phyloP scores from a whole-genome alignment of 768 basidiomycete genomes.

The Suillus variegatus region DNA sequence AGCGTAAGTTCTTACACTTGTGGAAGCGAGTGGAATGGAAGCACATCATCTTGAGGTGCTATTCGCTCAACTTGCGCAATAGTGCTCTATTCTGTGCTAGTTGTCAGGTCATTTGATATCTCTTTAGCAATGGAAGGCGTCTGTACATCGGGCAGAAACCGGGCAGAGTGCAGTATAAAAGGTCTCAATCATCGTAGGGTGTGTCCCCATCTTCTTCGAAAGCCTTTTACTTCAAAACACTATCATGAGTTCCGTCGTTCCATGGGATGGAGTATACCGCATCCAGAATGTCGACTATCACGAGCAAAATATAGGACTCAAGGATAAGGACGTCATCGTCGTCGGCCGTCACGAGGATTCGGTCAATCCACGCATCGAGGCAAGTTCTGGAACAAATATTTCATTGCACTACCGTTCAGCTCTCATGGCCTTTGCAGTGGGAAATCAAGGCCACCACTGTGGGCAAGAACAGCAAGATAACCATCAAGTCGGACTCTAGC shows the following conservation, averaged over 20 bases:
- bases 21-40: not conserved
- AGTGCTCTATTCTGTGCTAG: not conserved
- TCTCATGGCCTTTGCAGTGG: not conserved
- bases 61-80: not conserved
- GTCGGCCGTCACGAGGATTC: not conserved
- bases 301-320: not conserved
- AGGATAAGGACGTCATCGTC: fast-evolving
- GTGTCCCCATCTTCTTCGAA: not conserved
- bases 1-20: not conserved
- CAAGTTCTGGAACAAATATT: not conserved
- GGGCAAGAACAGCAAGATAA: not conserved
- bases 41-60: not conserved
- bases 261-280: not conserved
- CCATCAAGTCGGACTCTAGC: not conserved
- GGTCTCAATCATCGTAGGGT: not conserved
- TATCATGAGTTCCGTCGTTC: not conserved
- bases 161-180: not conserved
- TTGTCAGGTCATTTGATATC: not conserved
- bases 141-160: too few species aligned
- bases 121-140: not conserved
- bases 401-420: not conserved
- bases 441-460: not conserved
- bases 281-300: not conserved
- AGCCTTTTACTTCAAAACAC: not conserved
- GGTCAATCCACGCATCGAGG: not conserved